A percentile compares a stretch with the other conserved stretches of the same genome.
phyloP scores from a whole-genome alignment of 768 basidiomycete genomes.

The Naganishia vaughanmartiniae region DNA sequence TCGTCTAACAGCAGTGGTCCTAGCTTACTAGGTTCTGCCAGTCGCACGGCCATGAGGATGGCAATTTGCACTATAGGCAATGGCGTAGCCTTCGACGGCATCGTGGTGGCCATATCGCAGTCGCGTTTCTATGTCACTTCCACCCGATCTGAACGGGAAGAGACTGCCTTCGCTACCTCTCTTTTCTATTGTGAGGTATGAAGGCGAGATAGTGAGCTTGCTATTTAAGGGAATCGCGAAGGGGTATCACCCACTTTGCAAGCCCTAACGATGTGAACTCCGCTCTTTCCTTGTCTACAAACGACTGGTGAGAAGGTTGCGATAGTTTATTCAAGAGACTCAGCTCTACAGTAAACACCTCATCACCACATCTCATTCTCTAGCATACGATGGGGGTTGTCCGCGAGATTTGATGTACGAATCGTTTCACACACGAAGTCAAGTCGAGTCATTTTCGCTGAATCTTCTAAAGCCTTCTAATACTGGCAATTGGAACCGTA shows the following conservation, averaged over 20 bases:
- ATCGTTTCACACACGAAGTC: not conserved
- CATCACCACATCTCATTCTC: not conserved
- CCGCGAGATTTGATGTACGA: not conserved
- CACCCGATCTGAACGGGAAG: no score
- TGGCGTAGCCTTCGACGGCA: constrained; percentile 18
- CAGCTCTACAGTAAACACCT: not conserved
- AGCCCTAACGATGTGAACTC: no score
- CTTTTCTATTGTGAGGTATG: not conserved
- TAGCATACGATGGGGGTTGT: not conserved
- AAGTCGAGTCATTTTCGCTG: not conserved
- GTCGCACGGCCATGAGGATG: constrained; percentile 44
- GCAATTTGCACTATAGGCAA: constrained; percentile 40
- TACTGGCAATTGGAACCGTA: not conserved
- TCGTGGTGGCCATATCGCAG: not conserved
- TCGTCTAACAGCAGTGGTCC: not conserved
- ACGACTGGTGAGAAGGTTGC: no score
- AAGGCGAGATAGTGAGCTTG: not conserved
- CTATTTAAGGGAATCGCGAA: not conserved
- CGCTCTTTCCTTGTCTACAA: no score
- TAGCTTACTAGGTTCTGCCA: constrained; percentile 50
- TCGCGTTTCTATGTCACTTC: no score
- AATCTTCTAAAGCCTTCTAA: not conserved
- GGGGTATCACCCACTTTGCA: not conserved
- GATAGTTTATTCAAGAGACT: not conserved
- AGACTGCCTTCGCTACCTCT: not conserved